Base-by-base conservation (phyloP, 148 eudicot genomes). In the Nepenthes gracilis region DNA sequence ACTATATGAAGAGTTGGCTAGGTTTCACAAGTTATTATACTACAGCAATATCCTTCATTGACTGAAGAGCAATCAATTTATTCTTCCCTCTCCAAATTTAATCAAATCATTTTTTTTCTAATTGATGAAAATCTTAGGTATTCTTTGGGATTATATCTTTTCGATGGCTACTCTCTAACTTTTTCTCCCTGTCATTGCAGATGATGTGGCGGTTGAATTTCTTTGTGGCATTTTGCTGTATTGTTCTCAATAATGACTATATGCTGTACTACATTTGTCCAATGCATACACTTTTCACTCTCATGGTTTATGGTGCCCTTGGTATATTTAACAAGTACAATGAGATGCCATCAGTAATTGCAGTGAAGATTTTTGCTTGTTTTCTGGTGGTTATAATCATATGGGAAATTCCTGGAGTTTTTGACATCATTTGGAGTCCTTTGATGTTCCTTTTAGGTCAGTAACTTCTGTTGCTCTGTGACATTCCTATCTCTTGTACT, bases 121-220 rank as follows among this genome's bases (percentile, higher is more conserved):
- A 40, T 3, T 3, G 45, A 40, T 3, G 8, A 3, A 40, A 40
- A 40, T 8, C 45, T 40, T 8, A 3, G 6, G 6, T 40, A 8
- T 8, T 40, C 45, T 40, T 40, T 23, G 23, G 45, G 8, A 8
- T 40, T 8, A 3, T 40, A 8, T 40, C 45, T 40, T 4, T 34
- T 54, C 7, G 35, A 35, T 62, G 35, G 58, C 63, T 59, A 45
- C 32, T 64, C 38, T 59, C 45, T 67, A 2, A 45, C 12, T 8
- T 58, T 33, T 51, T 67, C 67, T 63, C 32, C 55, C 35, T 77
- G 80, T 79, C 75, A 72, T 68, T 83, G 89, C 89, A 90, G 97
- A 87, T 87, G 97, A 87, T 90, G 95, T 90, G 97, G 97, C 80
- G 95, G 72, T 78, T 90, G 53, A 90, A 90, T 70, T 87, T 90